phyloP scores from a whole-genome alignment of 2,329 filamentous ascomycete species.

The Colletotrichum sp. region DNA sequence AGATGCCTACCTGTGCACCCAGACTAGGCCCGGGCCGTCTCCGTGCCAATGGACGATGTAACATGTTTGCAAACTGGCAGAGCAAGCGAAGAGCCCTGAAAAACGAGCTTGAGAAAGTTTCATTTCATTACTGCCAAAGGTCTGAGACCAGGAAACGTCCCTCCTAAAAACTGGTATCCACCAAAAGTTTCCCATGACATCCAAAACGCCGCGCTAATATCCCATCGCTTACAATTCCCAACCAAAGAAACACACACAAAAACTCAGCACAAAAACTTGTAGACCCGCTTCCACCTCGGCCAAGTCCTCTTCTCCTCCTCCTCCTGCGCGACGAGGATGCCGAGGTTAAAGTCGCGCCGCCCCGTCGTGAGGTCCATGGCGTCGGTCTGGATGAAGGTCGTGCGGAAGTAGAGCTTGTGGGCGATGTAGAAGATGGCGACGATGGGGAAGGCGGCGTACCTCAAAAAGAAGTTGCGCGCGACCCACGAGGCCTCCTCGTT shows the following conservation, averaged over 20 bases:
- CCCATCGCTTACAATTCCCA: not conserved
- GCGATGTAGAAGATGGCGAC: slow-evolving; percentile 70
- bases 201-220: not conserved
- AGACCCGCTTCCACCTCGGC: slow-evolving; percentile 79
- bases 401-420: slow-evolving; percentile 79
- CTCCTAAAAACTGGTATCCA: not conserved
- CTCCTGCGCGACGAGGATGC: slow-evolving; percentile 80
- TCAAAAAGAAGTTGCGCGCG: slow-evolving; percentile 73
- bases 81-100: not conserved
- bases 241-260: not conserved
- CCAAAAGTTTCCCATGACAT: not conserved
- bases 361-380: slow-evolving; percentile 92
- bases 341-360: slow-evolving; percentile 82
- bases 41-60: not conserved
- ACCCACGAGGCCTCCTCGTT: slow-evolving; percentile 47
- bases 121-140: not conserved
- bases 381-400: slow-evolving; percentile 66
- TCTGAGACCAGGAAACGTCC: not conserved
- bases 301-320: slow-evolving; percentile 72
- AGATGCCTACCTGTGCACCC: not conserved
- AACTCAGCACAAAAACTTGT: slow-evolving; percentile 72
- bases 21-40: not conserved
- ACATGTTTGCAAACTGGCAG: not conserved
- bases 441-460: slow-evolving; percentile 74
- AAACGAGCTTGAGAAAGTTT: not conserved